Conservation (phyloP, 805 yeast genomes). For the Kluyveromyces starmeri region DNA sequence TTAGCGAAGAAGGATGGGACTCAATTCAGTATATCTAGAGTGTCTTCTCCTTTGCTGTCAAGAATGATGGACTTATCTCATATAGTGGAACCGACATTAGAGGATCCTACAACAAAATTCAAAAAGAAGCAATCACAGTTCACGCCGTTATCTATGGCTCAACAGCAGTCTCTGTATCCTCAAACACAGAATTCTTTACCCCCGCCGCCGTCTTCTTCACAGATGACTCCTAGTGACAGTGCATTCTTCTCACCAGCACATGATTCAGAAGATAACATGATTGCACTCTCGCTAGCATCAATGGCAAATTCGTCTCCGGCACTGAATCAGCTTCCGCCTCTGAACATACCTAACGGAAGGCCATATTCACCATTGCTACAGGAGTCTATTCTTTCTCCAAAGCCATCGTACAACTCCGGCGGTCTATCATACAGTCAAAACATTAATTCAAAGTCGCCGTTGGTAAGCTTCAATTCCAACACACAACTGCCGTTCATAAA, state of each 20-base stretch:
- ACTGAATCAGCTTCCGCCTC: slow-evolving; percentile 19
- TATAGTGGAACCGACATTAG: slow-evolving; percentile 31
- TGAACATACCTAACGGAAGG: slow-evolving; percentile 13
- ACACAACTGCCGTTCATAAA: slow-evolving; percentile 19
- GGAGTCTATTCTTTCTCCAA: slow-evolving; percentile 16
- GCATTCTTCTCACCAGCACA: slow-evolving; percentile 10
- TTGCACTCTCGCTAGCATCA: slow-evolving; percentile 28
- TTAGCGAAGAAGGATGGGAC: slow-evolving; percentile 5
- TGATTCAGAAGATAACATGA: slow-evolving; percentile 29
- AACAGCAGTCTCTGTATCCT: slow-evolving; percentile 4
- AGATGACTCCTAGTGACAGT: slow-evolving; percentile 2
- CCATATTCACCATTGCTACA: slow-evolving; percentile 11
- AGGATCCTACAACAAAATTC: slow-evolving; percentile 27
- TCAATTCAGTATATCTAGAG: slow-evolving; percentile 18
- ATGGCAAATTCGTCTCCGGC: slow-evolving; percentile 32
- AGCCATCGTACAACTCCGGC: slow-evolving; percentile 18
- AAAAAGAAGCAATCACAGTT: slow-evolving; percentile 14
- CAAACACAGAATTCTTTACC: slow-evolving; percentile 4
- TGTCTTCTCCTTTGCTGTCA: slow-evolving; percentile 28
- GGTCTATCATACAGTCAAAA: slow-evolving; percentile 16
- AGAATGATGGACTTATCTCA: slow-evolving; percentile 31
- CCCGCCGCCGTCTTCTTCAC: background rate
- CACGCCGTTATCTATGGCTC: slow-evolving; percentile 4
- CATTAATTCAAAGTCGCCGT: slow-evolving; percentile 8
- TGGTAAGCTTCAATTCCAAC: slow-evolving; percentile 15